Base-by-base conservation (phyloP, 106 monocot genomes). In the Triglochin maritima region DNA sequence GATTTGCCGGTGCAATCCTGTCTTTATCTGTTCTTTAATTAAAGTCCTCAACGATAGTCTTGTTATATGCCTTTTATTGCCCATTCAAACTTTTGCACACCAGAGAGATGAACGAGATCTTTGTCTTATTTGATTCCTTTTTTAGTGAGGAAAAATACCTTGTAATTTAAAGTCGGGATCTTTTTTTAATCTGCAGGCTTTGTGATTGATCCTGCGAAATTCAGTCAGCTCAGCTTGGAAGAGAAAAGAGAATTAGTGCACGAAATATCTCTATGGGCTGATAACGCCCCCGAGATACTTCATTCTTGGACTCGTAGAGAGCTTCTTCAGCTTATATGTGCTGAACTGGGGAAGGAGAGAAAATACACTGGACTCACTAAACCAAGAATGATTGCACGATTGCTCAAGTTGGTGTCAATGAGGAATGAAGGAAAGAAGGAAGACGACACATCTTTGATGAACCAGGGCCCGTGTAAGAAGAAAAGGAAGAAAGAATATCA, bases 341-440 rank as follows among this genome's bases (percentile, higher is more conserved):
- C 80, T 44, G 98, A 99, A 61, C 64, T 88, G 73, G 98, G 98
- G 3, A 83, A 92, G 60, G 86, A 99, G 67, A 86, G 88, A 72
- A 99, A 92, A 69, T 99, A 92, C 64, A 92, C 86, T 9, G 89
- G 88, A 6, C 73, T 89, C 10, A 71, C 98, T 58, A 99, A 99
- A 64, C 73, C 86, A 29, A 91, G 83, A 79, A 86, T 99, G 92
- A 92, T 99, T 57, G 82, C 73, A 13, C 86, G 80, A 77, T 74
- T 99, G 0, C 84, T 92, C 50, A 92, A 67, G 60, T 70, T 99
- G 47, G 80, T 99, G 14, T 78, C 88, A 63, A 66, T 69, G 53
- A 92, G 86, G 58, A 82, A 72, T 60, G 11, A 12, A 13, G 53
- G 50, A 11, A 73, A 64, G 29, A 52, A 10, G 1, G 68, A 50